Evolutionary conservation across 805 yeast genomes (phyloP).

Genomic region (Wickerhamomyces chambardii): DNA sequence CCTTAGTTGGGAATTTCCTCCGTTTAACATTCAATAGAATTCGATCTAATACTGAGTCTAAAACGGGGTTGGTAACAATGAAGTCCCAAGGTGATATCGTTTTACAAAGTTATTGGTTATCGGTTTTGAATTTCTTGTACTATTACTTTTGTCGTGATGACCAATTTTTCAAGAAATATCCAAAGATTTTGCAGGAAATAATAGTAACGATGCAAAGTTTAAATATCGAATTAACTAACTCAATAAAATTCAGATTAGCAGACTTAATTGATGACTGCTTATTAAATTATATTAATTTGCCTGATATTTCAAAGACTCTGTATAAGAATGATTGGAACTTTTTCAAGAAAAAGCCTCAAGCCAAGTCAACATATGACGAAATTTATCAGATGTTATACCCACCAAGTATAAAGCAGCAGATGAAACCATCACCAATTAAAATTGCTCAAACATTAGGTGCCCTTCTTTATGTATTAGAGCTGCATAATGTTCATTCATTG

Average conservation of each 20-base stretch:
- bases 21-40: conserved; percentile 55
- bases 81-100: conserved; percentile 52
- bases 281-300: conserved; percentile 71
- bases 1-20: conserved; percentile 48
- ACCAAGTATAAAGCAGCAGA: conserved; percentile 70
- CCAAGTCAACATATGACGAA: conserved; percentile 54
- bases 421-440: conserved; percentile 83
- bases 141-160: conserved; percentile 71
- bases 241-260: conserved; percentile 53
- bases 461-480: conserved; percentile 70
- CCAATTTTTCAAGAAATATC: conserved; percentile 42
- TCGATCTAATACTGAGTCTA: conserved; percentile 48
- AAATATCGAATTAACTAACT: conserved; percentile 55
- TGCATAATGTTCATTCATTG: conserved; percentile 73
- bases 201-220: conserved; percentile 47
- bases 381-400: conserved; percentile 74
- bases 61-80: conserved; percentile 44
- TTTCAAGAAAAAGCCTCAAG: conserved; percentile 32
- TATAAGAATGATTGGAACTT: conserved; percentile 70
- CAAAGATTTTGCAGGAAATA: conserved; percentile 51
- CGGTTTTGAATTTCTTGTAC: conserved; percentile 66
- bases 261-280: conserved; percentile 55
- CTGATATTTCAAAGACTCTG: conserved; percentile 67
- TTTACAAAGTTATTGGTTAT: conserved; percentile 78
- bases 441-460: conserved; percentile 87